These are phyloP conservation scores for Lachnellula subtilissima DNA, from an alignment of 2,329 filamentous ascomycete species.

Conservation along the genomic window DNA sequence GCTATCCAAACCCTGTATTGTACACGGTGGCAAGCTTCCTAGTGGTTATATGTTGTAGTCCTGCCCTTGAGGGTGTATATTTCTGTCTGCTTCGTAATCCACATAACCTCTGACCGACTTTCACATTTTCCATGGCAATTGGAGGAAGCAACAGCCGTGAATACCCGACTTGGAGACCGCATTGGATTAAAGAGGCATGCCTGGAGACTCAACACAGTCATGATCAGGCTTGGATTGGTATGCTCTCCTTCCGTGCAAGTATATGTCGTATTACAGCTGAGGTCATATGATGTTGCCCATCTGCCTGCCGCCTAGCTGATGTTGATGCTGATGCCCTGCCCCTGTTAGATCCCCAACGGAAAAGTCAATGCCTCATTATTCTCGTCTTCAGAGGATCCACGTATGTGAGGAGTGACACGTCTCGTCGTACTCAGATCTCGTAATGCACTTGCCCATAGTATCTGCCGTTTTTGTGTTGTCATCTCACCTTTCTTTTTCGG, in stretches of 20 bases:
- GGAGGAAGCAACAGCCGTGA: neutral
- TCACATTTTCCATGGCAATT: neutral
- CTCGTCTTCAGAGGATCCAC: slow-evolving; percentile 4
- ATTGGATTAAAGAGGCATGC: neutral
- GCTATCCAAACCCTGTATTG: no score
- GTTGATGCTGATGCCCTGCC: neutral
- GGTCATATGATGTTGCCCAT: slow-evolving; percentile 1
- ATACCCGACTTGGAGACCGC: neutral
- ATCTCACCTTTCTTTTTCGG: neutral
- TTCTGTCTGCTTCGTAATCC: no score
- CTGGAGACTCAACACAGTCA: neutral
- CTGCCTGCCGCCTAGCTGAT: slow-evolving; percentile 1
- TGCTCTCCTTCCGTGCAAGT: neutral
- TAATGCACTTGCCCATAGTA: slow-evolving; percentile 4
- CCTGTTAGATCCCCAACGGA: neutral
- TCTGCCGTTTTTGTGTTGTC: slow-evolving; percentile 1
- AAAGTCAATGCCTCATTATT: neutral
- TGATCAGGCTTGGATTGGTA: neutral
- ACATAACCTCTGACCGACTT: neutral
- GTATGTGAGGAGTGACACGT: slow-evolving; percentile 15
- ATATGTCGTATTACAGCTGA: neutral
- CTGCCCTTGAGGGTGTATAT: no score
- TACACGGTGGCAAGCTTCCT: no score
- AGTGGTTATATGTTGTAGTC: no score
- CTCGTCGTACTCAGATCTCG: slow-evolving; percentile 16